Evolutionary conservation across 2,329 filamentous ascomycete species (phyloP), one percentile per base, ranked within the genome.

Genomic region (Pestalotiopsis sp.): DNA sequence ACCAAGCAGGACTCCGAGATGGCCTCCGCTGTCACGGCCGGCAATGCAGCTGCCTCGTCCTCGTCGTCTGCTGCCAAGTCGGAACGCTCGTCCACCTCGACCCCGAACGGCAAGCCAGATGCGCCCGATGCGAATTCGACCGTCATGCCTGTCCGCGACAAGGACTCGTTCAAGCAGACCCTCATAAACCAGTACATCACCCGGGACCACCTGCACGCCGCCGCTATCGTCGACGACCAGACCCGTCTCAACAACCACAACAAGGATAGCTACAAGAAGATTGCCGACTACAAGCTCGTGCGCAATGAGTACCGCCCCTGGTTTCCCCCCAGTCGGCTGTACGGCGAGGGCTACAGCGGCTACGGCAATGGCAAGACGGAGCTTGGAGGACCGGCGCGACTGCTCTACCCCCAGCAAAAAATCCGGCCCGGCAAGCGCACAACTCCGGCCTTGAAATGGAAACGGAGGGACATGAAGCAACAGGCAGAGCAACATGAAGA

Each of bases 401-500:
- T 98, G 69, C 80, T 97, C 59, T 98, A 98, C 82, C 95, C 95
- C 25, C 83, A 85, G 52, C 89, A 93, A 73, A 92, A 94, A 77
- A 90, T 89, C 71, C 90, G 92, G 67, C 91, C 92, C 0, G 95
- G 94, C 49, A 92, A 92, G 74, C 90, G 93, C 73, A 90, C 91
- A 74, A 92, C 94, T 13, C 88, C 90, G 39, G 85, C 91, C 70
- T 81, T 97, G 64, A 92, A 92, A 72, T 88, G 95, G 72, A 87
- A 89, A 74, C 90, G 93, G 75, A 94, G 94, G 78, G 94, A 97
- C 73, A 88, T 95, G 83, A 88, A 90, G 71, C 89, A 91, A 73
- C 96, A 98, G 82, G 94, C 93, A 27, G 95, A 98, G 74, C 92
- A 95, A 77, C 87, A 93, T 66, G 96, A 99, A 79, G 94, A 98